Evolutionary conservation across 225 moss, liverwort and hornwort genomes (phyloP), one percentile per base, ranked within the genome.

Genomic region (Neckera pumila): DNA sequence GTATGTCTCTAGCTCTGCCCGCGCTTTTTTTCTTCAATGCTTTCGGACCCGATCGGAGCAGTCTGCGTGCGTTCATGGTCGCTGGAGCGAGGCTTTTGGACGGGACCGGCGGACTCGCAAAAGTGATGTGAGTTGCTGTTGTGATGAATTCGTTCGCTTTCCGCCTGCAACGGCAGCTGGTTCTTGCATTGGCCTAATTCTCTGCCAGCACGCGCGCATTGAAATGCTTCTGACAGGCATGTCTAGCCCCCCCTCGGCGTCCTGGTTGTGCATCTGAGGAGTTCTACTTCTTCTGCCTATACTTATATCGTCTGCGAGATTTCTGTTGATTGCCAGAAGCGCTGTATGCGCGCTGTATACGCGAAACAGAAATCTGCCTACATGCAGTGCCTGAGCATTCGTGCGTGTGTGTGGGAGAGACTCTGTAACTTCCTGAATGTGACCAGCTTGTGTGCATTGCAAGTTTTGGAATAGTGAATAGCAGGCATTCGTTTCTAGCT

Each of bases 161-260:
- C 53, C 23, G 53, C 77, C 77, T 72, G 57, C 59, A 82, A 76
- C 86, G 86, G 85, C 71, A 84, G 47, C 34, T 83, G 17, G 65
- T 53, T 53, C 53, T 64, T 49, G 64, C 64, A n/a, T 38, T 63
- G 83, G 79, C 69, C 57, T 76, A 22, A 14, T 49, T 76, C 36
- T 45, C 80, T 85, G 84, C 80, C 87, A 86, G 76, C 89, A 86
- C 86, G 86, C 76, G 86, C 66, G 84, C 86, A 91, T 86, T 88
- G 85, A 89, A 87, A 84, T 36, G 79, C 80, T 58, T 73, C 87
- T 91, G 91, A 87, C 82, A 87, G 58, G 63, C 67, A 22, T 60
- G 66, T 69, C 20, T 9, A 65, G 59, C 84, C 53, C 34, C 76
- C 53, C 49, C 76, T 85, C 86, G 63, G 71, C 57, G 86, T 86